Evolutionary conservation across 73 alveolate genomes (phyloP).

Genomic region (Tetrahymena malaccensis): DNA sequence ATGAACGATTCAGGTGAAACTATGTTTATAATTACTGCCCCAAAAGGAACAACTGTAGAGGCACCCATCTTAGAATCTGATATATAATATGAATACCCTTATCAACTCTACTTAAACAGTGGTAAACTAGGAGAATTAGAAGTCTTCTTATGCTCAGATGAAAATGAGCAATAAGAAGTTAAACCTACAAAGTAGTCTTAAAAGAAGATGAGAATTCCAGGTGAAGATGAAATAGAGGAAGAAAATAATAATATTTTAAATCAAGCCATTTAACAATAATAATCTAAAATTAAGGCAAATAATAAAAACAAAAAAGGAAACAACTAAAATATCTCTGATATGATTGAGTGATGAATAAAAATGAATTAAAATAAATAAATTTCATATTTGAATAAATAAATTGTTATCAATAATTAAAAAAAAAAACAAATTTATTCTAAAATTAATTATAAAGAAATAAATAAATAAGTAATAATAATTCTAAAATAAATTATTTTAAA

Average conservation of each 20-base stretch:
- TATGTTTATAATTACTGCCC: conserved; percentile 47
- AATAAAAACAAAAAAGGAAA: neutral
- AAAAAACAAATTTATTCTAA: no score
- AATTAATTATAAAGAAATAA: no score
- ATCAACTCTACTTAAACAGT: conserved; percentile 24
- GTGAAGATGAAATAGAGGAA: neutral
- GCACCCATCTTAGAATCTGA: conserved; percentile 21
- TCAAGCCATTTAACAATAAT: neutral
- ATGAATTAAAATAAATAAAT: neutral
- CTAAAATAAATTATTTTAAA: no score
- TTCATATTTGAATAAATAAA: no score
- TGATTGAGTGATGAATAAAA: neutral
- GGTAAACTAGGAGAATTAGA: conserved; percentile 20
- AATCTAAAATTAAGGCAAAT: neutral
- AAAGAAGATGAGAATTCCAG: neutral
- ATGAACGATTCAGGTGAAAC: conserved; percentile 36
- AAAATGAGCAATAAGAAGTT: neutral
- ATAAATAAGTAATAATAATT: no score
- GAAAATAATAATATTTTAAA: neutral
- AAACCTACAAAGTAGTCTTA: neutral
- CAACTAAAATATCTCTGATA: neutral
- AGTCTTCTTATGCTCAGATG: conserved; percentile 41
- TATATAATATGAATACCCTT: conserved; percentile 22
- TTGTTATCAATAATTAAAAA: no score
- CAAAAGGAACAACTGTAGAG: conserved; percentile 51